Evolutionary conservation across 306 rosid genomes (phyloP).

Genomic region (Inga oerstediana): DNA sequence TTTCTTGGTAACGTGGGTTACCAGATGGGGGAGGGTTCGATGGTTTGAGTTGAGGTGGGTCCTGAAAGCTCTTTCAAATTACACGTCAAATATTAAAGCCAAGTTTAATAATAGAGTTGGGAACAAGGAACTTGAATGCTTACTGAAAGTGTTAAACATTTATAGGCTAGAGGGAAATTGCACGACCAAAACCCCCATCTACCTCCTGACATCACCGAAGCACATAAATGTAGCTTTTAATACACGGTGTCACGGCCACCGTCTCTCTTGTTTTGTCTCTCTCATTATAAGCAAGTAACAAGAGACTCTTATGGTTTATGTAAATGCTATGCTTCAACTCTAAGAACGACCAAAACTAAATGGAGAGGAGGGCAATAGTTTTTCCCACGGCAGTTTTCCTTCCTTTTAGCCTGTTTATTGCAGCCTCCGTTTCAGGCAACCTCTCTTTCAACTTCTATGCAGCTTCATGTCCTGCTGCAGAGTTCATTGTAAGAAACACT

Average conservation of each 20-base stretch:
- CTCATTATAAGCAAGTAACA: slow-evolving; percentile 7
- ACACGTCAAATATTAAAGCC: neutral
- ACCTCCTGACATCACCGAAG: slow-evolving; percentile 71
- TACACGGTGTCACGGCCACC: slow-evolving; percentile 14
- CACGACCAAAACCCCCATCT: slow-evolving; percentile 37
- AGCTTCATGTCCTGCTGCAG: slow-evolving; percentile 78
- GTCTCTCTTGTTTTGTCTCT: neutral
- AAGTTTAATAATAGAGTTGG: neutral
- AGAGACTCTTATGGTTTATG: slow-evolving; percentile 16
- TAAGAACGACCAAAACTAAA: slow-evolving; percentile 1
- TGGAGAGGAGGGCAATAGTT: slow-evolving; percentile 50
- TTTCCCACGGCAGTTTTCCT: slow-evolving; percentile 24
- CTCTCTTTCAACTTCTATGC: slow-evolving; percentile 74
- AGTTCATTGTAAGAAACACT: slow-evolving; percentile 60
- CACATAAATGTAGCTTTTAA: slow-evolving; percentile 65
- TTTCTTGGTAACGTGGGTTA: neutral
- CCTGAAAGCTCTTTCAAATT: neutral
- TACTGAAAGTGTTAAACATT: slow-evolving; percentile 1
- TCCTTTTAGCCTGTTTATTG: slow-evolving; percentile 37
- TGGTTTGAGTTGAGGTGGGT: neutral
- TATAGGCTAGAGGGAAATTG: slow-evolving; percentile 7
- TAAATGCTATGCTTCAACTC: neutral
- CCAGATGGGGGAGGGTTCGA: neutral
- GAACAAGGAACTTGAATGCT: slow-evolving; percentile 36
- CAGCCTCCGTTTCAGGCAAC: slow-evolving; percentile 41